Conservation (phyloP, 2,329 filamentous ascomycete species). For the Ophiocordyceps camponoti-leonardi region DNA sequence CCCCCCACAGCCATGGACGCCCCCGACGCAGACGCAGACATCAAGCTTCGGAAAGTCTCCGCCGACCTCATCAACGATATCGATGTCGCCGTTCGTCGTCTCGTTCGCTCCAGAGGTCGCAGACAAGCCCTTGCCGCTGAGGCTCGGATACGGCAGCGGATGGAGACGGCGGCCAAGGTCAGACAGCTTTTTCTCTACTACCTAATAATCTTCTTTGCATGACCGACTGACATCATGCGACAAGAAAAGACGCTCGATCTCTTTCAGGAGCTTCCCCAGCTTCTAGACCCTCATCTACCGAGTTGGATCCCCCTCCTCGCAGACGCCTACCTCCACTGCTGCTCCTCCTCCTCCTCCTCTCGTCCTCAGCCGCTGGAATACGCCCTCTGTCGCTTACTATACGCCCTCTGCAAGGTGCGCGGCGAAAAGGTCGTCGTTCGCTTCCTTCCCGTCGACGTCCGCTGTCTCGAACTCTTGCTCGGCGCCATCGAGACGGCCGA, state of each 20-base stretch:
- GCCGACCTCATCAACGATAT: slow-evolving; percentile 41
- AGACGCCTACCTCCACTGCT: slow-evolving; percentile 54
- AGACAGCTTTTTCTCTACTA: too few species aligned
- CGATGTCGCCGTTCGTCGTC: slow-evolving; percentile 30
- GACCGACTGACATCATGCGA: too few species aligned
- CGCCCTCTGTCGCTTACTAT: slow-evolving; percentile 65
- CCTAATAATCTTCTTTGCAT: too few species aligned
- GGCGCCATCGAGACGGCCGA: slow-evolving; percentile 51
- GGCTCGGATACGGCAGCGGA: not conserved
- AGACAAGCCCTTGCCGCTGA: too few species aligned
- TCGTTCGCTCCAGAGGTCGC: slow-evolving; percentile 20
- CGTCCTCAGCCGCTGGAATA: slow-evolving; percentile 32
- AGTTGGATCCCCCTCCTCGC: slow-evolving; percentile 58
- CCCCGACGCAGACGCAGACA: slow-evolving; percentile 39
- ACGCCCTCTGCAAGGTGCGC: slow-evolving; percentile 85
- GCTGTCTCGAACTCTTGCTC: slow-evolving; percentile 66
- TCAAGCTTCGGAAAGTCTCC: slow-evolving; percentile 44
- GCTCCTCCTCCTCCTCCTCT: slow-evolving; percentile 12
- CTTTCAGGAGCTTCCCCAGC: slow-evolving; percentile 89
- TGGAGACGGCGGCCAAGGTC: slow-evolving; percentile 29
- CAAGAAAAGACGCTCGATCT: slow-evolving; percentile 41
- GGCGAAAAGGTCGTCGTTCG: slow-evolving; percentile 84
- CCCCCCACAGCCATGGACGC: slow-evolving; percentile 32
- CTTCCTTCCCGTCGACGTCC: slow-evolving; percentile 81
- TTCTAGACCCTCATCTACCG: slow-evolving; percentile 72